These are phyloP conservation scores for Claviceps humidiphila DNA, from an alignment of 2,329 filamentous ascomycete genomes.

Conservation along the genomic window DNA sequence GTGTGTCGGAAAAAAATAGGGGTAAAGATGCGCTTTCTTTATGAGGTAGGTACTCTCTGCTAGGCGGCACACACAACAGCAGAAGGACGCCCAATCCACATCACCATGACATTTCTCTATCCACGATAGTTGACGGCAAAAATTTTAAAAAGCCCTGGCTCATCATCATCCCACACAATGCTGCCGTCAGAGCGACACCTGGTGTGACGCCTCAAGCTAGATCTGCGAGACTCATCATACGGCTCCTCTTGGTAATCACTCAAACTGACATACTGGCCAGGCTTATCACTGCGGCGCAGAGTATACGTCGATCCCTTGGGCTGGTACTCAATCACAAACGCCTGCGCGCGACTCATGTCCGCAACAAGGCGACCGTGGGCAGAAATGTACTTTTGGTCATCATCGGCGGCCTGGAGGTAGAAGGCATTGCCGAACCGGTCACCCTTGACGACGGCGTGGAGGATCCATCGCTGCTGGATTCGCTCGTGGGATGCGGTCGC, in stretches of 20 bases:
- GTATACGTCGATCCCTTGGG: constrained; percentile 2
- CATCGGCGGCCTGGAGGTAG: constrained; percentile 11
- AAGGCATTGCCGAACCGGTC: constrained; percentile 11
- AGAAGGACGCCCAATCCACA: neutral
- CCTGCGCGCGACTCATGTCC: neutral
- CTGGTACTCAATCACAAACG: constrained; percentile 1
- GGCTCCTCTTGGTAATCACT: neutral
- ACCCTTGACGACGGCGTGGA: constrained; percentile 25
- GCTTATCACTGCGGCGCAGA: neutral
- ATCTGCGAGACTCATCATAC: neutral
- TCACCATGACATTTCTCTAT: neutral
- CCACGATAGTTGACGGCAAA: constrained; percentile 2
- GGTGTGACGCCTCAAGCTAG: neutral
- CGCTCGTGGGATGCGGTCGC: constrained; percentile 19
- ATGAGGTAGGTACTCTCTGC: too few relatives aligned
- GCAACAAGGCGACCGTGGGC: constrained; percentile 1
- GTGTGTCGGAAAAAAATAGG: too few relatives aligned
- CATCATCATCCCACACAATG: constrained; percentile 1
- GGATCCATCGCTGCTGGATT: constrained; percentile 33
- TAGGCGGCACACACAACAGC: too few relatives aligned
- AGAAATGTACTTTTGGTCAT: constrained; percentile 10
- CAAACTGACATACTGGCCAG: neutral
- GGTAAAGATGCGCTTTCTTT: too few relatives aligned
- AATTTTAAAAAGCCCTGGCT: neutral
- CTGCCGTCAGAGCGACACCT: neutral